phyloP scores from a whole-genome alignment of 2,329 filamentous ascomycete genomes.

The Trichoderma sp. region DNA sequence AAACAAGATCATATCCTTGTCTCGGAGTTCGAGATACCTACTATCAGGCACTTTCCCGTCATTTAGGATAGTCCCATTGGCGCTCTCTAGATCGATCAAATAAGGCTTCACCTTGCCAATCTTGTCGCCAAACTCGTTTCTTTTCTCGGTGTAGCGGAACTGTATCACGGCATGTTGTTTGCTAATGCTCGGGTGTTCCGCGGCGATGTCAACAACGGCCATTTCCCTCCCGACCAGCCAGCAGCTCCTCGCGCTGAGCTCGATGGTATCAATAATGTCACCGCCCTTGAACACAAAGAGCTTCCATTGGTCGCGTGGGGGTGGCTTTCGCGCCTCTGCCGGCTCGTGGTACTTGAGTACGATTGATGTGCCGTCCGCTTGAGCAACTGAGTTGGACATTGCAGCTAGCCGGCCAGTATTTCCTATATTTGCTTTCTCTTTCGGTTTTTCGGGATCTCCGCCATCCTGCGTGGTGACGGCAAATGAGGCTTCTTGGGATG shows the following conservation, averaged over 20 bases:
- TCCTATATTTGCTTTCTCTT: conserved; percentile 86
- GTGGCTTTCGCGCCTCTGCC: conserved; percentile 84
- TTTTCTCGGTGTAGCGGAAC: conserved; percentile 81
- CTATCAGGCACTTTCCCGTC: conserved; percentile 70
- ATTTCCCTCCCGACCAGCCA: conserved; percentile 87
- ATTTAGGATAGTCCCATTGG: conserved; percentile 86
- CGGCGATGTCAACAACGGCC: conserved; percentile 76
- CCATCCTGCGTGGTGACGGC: conserved; percentile 52
- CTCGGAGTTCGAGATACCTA: conserved; percentile 80
- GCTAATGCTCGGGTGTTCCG: conserved; percentile 90
- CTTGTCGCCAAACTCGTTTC: conserved; percentile 84
- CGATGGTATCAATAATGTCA: conserved; percentile 79
- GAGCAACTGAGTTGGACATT: conserved; percentile 75
- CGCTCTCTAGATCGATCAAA: conserved; percentile 89
- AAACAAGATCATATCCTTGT: conserved; percentile 88
- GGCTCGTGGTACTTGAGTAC: conserved; percentile 97
- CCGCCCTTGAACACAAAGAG: conserved; percentile 89
- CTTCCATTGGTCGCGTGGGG: conserved; percentile 77
- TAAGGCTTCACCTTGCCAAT: conserved; percentile 81
- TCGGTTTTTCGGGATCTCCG: conserved; percentile 56
- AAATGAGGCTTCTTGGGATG: conserved; percentile 62
- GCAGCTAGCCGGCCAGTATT: conserved; percentile 81
- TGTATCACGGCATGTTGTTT: conserved; percentile 96
- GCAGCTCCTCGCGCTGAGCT: conserved; percentile 74
- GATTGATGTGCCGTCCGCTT: conserved; percentile 72